phyloP scores from a whole-genome alignment of 176 grass and related monocot species.

The Musa troglodytarum region DNA sequence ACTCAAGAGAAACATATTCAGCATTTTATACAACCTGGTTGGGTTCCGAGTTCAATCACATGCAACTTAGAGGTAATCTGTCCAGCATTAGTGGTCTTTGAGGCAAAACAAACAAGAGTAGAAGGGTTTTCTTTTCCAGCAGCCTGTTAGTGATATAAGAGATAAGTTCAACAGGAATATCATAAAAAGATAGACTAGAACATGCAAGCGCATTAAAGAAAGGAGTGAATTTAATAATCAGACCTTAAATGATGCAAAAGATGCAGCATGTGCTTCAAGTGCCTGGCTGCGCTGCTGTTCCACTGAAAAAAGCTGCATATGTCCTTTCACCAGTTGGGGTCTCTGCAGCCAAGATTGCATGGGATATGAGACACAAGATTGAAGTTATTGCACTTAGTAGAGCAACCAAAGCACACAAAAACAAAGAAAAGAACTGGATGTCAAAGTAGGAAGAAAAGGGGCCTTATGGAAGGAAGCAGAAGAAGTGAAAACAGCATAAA shows the following conservation, averaged over 20 bases:
- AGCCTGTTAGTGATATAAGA: constrained; percentile 28
- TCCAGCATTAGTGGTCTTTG: constrained; percentile 80
- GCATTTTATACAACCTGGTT: constrained; percentile 47
- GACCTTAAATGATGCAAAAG: constrained; percentile 90
- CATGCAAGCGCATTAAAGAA: too few species aligned
- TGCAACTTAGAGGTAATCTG: constrained; percentile 89
- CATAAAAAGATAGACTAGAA: too few species aligned
- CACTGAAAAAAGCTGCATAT: constrained; percentile 97
- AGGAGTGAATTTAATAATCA: neutral
- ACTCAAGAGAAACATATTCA: too few species aligned
- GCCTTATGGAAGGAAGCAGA: too few species aligned
- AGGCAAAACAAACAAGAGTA: constrained; percentile 84
- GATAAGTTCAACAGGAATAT: too few species aligned
- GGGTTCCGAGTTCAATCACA: constrained; percentile 89
- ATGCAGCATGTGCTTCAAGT: constrained; percentile 96
- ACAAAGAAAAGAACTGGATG: neutral
- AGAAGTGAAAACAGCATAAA: too few species aligned
- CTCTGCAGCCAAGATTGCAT: constrained; percentile 39
- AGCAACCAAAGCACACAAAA: neutral
- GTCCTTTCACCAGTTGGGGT: constrained; percentile 92
- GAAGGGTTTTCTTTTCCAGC: constrained; percentile 86
- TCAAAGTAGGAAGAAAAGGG: too few species aligned
- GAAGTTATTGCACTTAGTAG: too few species aligned
- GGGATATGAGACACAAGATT: too few species aligned
- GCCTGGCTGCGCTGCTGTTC: constrained; percentile 97